These are phyloP conservation scores for Calendula officinalis DNA, from an alignment of 129 eudicot genomes.

Conservation along the genomic window DNA sequence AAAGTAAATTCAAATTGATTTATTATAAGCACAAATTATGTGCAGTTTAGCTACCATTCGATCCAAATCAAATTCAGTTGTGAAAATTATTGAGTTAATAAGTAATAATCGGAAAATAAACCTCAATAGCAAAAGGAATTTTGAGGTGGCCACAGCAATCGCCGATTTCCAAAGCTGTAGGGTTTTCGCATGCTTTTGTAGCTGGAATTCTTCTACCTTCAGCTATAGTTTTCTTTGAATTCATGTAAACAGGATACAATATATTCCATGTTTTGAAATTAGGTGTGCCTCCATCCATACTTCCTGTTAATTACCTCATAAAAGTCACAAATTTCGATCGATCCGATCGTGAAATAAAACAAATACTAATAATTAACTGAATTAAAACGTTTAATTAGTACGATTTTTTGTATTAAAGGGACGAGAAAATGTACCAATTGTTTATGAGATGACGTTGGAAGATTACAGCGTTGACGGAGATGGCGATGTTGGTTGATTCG, in stretches of 20 bases:
- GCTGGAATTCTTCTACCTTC: constrained; percentile 74
- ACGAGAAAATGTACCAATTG: constrained; percentile 10
- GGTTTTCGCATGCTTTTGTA: constrained; percentile 85
- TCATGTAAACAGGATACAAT: constrained; percentile 78
- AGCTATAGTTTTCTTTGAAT: constrained; percentile 90
- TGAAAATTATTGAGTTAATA: background rate
- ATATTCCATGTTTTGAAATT: constrained; percentile 75
- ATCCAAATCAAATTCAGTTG: background rate
- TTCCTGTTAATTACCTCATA: constrained; percentile 17
- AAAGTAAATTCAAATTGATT: background rate
- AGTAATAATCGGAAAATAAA: constrained; percentile 13
- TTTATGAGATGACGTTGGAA: constrained; percentile 8
- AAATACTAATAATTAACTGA: background rate
- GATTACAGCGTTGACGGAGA: constrained; percentile 11
- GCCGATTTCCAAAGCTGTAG: constrained; percentile 67
- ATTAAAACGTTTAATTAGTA: background rate
- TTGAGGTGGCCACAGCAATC: constrained; percentile 79
- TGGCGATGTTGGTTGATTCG: constrained; percentile 16
- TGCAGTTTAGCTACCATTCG: background rate
- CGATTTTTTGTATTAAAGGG: background rate
- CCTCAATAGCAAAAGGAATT: constrained; percentile 85
- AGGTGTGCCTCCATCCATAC: constrained; percentile 61
- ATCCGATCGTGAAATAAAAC: constrained; percentile 1
- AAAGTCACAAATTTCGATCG: constrained; percentile 6
- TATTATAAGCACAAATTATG: background rate